Percentiles rank a stretch among this genome's conserved stretches.
phyloP scores from a whole-genome alignment of 805 yeast species.

The Candida oleophila region DNA sequence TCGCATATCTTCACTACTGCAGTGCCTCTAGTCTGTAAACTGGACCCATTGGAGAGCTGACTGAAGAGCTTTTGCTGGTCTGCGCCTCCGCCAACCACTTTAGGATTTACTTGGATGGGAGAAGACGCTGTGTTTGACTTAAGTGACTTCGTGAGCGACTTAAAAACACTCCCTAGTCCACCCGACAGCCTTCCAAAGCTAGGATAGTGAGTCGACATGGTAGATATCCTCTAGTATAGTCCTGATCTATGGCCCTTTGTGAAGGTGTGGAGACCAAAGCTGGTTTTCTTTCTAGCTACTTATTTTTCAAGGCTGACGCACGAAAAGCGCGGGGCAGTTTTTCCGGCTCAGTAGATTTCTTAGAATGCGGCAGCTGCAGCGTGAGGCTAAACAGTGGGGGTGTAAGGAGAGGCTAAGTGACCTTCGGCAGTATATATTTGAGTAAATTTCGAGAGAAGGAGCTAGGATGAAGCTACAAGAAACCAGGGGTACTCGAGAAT shows the following conservation, averaged over 20 bases:
- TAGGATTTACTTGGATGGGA: conserved; percentile 40
- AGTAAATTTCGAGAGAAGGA: too few relatives aligned
- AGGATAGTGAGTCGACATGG: conserved; percentile 32
- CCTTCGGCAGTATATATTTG: too few relatives aligned
- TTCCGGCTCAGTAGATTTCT: background rate
- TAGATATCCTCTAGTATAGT: too few relatives aligned
- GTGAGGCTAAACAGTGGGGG: too few relatives aligned
- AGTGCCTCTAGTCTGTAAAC: conserved; percentile 36
- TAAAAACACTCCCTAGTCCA: conserved; percentile 38
- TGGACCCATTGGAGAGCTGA: conserved; percentile 37
- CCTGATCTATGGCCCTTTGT: too few relatives aligned
- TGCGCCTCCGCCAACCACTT: conserved; percentile 45
- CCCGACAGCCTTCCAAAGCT: conserved; percentile 26
- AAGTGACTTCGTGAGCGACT: conserved; percentile 37
- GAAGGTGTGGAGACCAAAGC: too few relatives aligned
- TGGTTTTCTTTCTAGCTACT: too few relatives aligned
- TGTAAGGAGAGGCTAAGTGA: too few relatives aligned
- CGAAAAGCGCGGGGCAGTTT: background rate
- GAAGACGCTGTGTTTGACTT: conserved; percentile 16
- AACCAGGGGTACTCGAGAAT: too few relatives aligned
- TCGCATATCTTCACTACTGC: conserved; percentile 53
- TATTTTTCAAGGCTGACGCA: background rate
- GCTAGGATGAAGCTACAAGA: too few relatives aligned
- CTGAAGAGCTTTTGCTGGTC: conserved; percentile 37
- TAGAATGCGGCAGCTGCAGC: too few relatives aligned